These are phyloP conservation scores for Dorcoceras hygrometricum DNA, from an alignment of 257 asterid species.

Conservation along the genomic window DNA sequence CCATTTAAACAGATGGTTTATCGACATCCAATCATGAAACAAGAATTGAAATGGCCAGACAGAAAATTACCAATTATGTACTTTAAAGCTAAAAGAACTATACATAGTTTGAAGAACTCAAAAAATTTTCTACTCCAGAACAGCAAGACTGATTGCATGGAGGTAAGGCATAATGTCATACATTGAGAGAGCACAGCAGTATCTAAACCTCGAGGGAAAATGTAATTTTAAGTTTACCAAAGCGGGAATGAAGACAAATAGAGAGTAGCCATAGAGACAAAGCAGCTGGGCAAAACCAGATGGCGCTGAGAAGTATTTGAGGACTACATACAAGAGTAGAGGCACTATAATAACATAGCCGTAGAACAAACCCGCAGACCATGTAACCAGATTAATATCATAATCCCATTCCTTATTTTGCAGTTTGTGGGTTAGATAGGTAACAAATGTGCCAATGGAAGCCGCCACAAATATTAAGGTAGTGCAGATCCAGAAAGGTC, in stretches of 20 bases:
- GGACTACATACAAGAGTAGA: conserved; percentile 65
- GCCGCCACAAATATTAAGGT: conserved; percentile 97
- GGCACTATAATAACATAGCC: conserved; percentile 91
- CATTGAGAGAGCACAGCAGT: background rate
- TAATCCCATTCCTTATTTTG: conserved; percentile 83
- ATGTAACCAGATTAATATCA: conserved; percentile 80
- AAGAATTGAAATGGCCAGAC: background rate
- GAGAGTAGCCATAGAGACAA: conserved; percentile 94
- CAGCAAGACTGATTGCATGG: background rate
- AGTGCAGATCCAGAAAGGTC: conserved; percentile 99
- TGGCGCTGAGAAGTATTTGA: conserved; percentile 97
- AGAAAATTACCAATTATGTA: background rate
- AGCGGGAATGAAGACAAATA: conserved; percentile 93
- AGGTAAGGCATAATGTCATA: conserved; percentile 13
- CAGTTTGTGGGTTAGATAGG: conserved; percentile 83
- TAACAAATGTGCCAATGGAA: conserved; percentile 89
- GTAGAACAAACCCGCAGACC: conserved; percentile 95
- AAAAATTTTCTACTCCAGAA: background rate
- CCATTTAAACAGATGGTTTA: background rate
- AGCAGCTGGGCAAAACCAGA: conserved; percentile 82
- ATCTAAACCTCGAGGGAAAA: background rate
- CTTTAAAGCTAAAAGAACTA: background rate
- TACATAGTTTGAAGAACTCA: background rate
- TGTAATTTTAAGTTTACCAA: conserved; percentile 55
- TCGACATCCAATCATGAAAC: background rate